A percentile compares a stretch with the other conserved stretches of the same genome.
Evolutionary conservation across 2,329 filamentous ascomycete genomes (phyloP).

Genomic region (Clarireedia homoeocarpa): DNA sequence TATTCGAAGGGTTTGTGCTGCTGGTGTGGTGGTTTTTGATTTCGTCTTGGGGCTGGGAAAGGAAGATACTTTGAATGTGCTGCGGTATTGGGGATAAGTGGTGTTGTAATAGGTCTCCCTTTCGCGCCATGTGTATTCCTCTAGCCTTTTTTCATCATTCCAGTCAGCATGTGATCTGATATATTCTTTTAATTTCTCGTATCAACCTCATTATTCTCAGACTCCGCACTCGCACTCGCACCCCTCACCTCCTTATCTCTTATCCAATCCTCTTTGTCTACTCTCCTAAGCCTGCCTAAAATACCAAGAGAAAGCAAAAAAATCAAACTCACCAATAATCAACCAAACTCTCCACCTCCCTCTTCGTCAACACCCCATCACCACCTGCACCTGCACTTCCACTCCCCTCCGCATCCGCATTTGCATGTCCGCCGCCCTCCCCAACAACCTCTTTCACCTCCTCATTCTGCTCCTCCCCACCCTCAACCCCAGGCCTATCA

Average conservation of each 20-base stretch:
- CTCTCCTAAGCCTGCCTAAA: not conserved
- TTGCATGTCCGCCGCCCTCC: not conserved
- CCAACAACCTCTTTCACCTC: not conserved
- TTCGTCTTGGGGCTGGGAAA: conserved; percentile 35
- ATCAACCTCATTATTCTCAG: not conserved
- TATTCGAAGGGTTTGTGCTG: conserved; percentile 39
- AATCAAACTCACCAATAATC: conserved; percentile 49
- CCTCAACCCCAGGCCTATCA: conserved; percentile 30
- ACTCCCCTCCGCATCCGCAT: not conserved
- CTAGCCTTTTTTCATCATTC: conserved; percentile 41
- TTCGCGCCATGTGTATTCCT: conserved; percentile 56
- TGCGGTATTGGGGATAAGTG: conserved; percentile 56
- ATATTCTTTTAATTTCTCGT: not conserved
- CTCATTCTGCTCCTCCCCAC: not conserved
- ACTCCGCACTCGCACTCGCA: no score
- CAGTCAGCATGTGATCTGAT: not conserved
- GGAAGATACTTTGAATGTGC: conserved; percentile 22
- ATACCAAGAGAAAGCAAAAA: not conserved
- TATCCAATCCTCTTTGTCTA: not conserved
- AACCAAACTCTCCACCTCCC: conserved; percentile 53
- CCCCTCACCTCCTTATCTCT: not conserved
- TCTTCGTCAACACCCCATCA: conserved; percentile 48
- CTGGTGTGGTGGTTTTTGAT: not conserved
- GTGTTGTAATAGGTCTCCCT: conserved; percentile 51
- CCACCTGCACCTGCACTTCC: conserved; percentile 45